Base-by-base conservation (phyloP, 192 early-diverging fungal species). In the Glomus cerebriforme region DNA sequence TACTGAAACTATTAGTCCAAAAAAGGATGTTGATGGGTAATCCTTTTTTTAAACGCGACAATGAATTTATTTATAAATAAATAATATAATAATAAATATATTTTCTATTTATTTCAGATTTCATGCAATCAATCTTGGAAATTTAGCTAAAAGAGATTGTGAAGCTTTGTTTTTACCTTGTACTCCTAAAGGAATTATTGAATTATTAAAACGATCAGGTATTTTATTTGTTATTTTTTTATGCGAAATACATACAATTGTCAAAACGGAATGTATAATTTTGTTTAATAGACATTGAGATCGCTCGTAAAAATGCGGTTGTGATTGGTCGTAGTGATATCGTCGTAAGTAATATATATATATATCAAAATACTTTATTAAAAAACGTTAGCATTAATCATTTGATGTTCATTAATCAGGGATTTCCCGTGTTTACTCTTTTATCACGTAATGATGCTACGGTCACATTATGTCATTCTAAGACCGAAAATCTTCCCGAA, bases 11-110 rank as follows among this genome's bases (percentile, higher is more conserved):
- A 95, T 99, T 76, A 85, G 91, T 73, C 88, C 91, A 3, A 82
- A 88, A 70, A 99, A 98, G 82, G 98, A 99, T 83, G 96, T 99
- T n/a, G 98, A 99, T 82, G 98, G 98, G 87, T 94, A 88, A 80
- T 13, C 59, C 13, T 13, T 17, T 43, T 29, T 27, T n/a, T n/a
- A n/a, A n/a, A n/a, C n/a, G n/a, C n/a, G n/a, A n/a, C n/a, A n/a
- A n/a, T n/a, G n/a, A n/a, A n/a, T n/a, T n/a, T n/a, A n/a, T n/a
- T n/a, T n/a, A n/a, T 9, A 29, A 12, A 74, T 35, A 60, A 9
- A 31, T 35, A 60, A 64, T 9, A 1, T 26, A 6, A 29, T 24
- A 27, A 7, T 19, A 54, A 34, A 26, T 1, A 71, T 3, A 29
- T 59, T 31, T 59, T 27, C 73, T 15, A 34, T 70, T 32, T n/a